Evolutionary conservation across 2,329 filamentous ascomycete genomes (phyloP).

Genomic region (Diaporthe humulicola): DNA sequence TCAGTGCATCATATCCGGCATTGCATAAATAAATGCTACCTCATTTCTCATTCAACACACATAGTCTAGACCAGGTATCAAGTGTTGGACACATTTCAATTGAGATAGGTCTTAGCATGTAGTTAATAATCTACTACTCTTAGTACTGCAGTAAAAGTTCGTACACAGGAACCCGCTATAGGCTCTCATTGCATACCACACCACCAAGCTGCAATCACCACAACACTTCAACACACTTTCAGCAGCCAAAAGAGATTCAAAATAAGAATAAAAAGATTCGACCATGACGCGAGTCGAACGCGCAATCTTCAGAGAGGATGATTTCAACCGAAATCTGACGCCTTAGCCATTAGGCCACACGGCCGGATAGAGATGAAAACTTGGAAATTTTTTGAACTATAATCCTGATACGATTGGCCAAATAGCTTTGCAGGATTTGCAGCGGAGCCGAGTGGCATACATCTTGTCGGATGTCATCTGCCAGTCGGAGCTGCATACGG

Average conservation of each 20-base stretch:
- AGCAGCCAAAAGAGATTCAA: too few relatives aligned
- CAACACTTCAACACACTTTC: background rate
- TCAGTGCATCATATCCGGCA: background rate
- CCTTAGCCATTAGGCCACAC: constrained; percentile 41
- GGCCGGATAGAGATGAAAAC: background rate
- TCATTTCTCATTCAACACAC: background rate
- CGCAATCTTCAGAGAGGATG: constrained; percentile 39
- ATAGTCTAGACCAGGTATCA: too few relatives aligned
- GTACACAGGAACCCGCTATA: too few relatives aligned
- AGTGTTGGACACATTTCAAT: too few relatives aligned
- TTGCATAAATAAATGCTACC: too few relatives aligned
- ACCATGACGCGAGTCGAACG: constrained; percentile 32
- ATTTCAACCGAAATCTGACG: constrained; percentile 41
- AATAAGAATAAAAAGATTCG: too few relatives aligned
- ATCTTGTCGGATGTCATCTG: background rate
- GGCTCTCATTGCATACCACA: too few relatives aligned
- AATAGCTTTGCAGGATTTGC: background rate
- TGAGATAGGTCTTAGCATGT: too few relatives aligned
- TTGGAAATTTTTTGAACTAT: accelerated
- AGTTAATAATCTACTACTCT: too few relatives aligned
- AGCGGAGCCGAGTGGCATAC: background rate
- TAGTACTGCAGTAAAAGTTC: too few relatives aligned
- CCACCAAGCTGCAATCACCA: too few relatives aligned
- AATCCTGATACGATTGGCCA: background rate
- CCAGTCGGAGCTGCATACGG: background rate